Base-by-base conservation (phyloP, 352 stramenopile species). In the Pythium volutum region DNA sequence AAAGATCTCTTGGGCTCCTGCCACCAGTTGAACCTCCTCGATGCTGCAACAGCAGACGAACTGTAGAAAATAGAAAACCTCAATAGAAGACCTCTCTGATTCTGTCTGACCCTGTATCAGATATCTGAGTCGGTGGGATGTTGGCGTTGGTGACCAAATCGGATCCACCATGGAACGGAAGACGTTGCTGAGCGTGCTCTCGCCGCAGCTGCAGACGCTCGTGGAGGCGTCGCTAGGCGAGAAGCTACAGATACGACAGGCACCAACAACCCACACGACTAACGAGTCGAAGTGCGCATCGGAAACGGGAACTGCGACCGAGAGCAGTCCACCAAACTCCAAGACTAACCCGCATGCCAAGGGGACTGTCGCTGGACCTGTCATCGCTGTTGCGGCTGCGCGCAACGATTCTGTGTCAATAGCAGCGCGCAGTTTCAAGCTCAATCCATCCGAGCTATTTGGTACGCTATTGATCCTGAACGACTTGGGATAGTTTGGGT, bases 371-470 rank as follows among this genome's bases (percentile, higher is more conserved):
- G 43, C 22, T 33, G 22, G 11, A 29, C 23, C 42, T 5, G 27
- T 27, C 2, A 14, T 9, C 20, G 7, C 6, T 43, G 36, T 43
- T 20, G 15, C 14, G 36, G 36, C 14, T 43, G 36, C 5, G 12
- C 36, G 18, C 2, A 43, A n/a, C 25, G 4, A 25, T 41, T 4
- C 34, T 18, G 15, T 46, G 2, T 3, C 41, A 20, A 22, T 16
- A 1, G 16, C 39, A 9, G 15, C 39, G 29, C 48, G 23, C 3
- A 42, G 51, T 8, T 38, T 60, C 9, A 68, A 66, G 58, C 64
- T 90, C 12, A 84, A 84, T 69, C 78, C 81, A 10, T 79, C 78
- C 0, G 81, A 88, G 33, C 63, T 87, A 1, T 90, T 88, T 62
- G 61, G 81, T 90, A 33, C 49, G 34, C 4, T 67, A 2, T 26